Base-by-base conservation (phyloP, 108 stramenopile genomes). In the Discostella stelligeroides region DNA sequence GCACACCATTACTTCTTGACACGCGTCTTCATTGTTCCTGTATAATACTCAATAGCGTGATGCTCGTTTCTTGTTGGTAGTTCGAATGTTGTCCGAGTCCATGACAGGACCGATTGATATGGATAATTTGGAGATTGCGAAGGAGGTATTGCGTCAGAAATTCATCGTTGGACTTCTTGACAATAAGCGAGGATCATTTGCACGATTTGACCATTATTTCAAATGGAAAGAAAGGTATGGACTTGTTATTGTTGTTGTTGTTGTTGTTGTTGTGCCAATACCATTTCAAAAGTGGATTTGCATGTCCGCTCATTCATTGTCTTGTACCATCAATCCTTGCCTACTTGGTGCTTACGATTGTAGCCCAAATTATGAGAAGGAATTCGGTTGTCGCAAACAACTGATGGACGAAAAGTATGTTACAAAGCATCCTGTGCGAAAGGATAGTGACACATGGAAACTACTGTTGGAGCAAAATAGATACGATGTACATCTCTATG, bases 181-280 rank as follows among this genome's bases (percentile, higher is more conserved):
- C 39, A 75, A 80, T 45, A 80, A 72, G 63, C 73, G 68, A 5
- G 79, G 73, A 62, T 75, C 73, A 15, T 70, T 80, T 30, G 73
- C 73, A 9, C 29, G 79, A 63, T 80, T 80, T 48, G 74, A 75
- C 34, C 73, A 73, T 42, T 80, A 80, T 56, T 80, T 80, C 38
- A 75, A 73, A 51, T 80, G 79, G 79, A 73, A 79, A 17, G 72
- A 79, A 17, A 77, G 59, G 59, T 60, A 30, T 2, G 59, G 18
- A 18, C 46, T 15, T 9, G 46, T 8, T 4, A 3, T 47, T 47
- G 3, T 47, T 47, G 18, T 18, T 4, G 46, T 8, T 8, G 46
- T 4, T 7, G 46, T 18, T 47, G 15, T n/a, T n/a, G n/a, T n/a
- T n/a, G n/a, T n/a, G n/a, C n/a, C n/a, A n/a, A n/a, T n/a, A n/a